Evolutionary conservation across 768 basidiomycete species (phyloP).

Genomic region (Terana coerulea): DNA sequence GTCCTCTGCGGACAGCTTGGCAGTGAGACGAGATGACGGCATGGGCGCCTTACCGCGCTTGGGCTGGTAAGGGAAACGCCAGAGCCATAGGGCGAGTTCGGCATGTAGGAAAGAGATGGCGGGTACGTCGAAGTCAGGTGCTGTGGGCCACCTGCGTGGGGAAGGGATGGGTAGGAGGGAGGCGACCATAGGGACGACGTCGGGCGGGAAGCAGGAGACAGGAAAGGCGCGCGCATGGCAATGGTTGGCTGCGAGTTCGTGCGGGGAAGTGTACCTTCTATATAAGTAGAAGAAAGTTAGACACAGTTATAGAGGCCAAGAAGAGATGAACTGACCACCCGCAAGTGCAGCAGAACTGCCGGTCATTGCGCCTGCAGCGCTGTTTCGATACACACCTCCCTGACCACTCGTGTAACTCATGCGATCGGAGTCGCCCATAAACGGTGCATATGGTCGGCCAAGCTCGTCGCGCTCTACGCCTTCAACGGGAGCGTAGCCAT

Average conservation of each 20-base stretch:
- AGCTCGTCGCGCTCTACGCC: constrained; percentile 16
- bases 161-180: constrained; percentile 35
- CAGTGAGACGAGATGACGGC: constrained; percentile 23
- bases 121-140: constrained; percentile 18
- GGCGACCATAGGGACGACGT: constrained; percentile 60
- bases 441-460: constrained; percentile 43
- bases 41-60: constrained; percentile 33
- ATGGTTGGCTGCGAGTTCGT: constrained; percentile 36
- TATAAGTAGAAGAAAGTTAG: constrained; percentile 3
- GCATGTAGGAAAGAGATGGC: constrained; percentile 13
- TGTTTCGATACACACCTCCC: constrained; percentile 39
- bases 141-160: constrained; percentile 14
- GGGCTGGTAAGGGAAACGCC: constrained; percentile 14
- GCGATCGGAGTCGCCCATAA: constrained; percentile 31
- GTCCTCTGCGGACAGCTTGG: constrained; percentile 44
- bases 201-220: constrained; percentile 67
- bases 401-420: constrained; percentile 10
- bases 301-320: neutral
- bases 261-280: constrained; percentile 33
- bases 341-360: constrained; percentile 17
- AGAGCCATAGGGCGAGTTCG: constrained; percentile 6
- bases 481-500: constrained; percentile 1
- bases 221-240: constrained; percentile 64
- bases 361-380: constrained; percentile 39
- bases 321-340: constrained; percentile 11